Percentiles rank a stretch among this genome's conserved stretches.
These are phyloP conservation scores for Simmondsia chinensis DNA, from an alignment of 148 eudicot species.

Conservation along the genomic window DNA sequence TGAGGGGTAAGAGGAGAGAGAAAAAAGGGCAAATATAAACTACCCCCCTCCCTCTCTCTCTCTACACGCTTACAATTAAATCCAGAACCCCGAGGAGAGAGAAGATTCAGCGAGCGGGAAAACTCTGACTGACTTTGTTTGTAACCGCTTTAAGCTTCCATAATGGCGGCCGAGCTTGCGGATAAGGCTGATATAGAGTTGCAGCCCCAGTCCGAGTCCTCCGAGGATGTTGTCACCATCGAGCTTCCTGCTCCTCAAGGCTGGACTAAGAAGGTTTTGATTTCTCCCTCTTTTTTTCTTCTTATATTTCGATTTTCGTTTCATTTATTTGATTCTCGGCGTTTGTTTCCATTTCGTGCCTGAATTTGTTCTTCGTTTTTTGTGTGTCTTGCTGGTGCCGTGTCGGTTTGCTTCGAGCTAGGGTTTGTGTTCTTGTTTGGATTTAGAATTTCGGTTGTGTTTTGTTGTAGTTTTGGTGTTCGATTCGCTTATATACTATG, in stretches of 20 bases:
- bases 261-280: conserved; percentile 17
- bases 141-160: no score
- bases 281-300: neutral
- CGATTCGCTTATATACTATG: no score
- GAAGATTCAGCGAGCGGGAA: conserved; percentile 14
- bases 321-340: neutral
- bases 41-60: no score
- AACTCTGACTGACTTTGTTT: no score
- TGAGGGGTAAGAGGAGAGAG: neutral
- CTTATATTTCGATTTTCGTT: neutral
- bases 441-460: no score
- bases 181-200: conserved; percentile 9
- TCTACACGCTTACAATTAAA: no score
- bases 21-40: no score
- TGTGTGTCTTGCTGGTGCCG: no score
- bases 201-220: neutral
- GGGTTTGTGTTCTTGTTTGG: no score
- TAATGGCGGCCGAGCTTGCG: conserved; percentile 3
- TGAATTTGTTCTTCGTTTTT: neutral
- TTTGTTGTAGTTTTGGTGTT: no score
- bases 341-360: neutral
- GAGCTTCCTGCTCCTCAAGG: conserved; percentile 25
- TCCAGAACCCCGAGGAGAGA: no score
- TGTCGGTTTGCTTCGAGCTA: no score
- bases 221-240: conserved; percentile 2